Percentiles rank a stretch among this genome's conserved stretches.
Conservation (phyloP, 1,284 basidiomycete genomes). For the Cutaneotrichosporon mucoides region DNA sequence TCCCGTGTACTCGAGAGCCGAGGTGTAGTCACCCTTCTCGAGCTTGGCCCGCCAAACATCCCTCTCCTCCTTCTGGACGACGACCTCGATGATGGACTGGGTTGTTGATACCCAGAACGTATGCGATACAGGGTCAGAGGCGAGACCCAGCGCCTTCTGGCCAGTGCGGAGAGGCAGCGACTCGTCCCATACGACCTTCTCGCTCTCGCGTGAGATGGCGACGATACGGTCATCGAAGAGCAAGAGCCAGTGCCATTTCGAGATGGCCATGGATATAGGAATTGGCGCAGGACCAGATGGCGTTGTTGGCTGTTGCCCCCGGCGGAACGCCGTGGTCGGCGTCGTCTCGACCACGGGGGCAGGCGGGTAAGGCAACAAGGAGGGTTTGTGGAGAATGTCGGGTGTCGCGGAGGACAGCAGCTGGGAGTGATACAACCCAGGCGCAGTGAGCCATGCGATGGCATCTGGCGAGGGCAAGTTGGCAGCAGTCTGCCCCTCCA, state of each 20-base stretch:
- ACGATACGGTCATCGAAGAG: constrained; percentile 76
- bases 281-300: constrained; percentile 53
- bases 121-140: constrained; percentile 75
- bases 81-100: constrained; percentile 82
- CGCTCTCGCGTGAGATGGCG: constrained; percentile 75
- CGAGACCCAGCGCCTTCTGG: constrained; percentile 68
- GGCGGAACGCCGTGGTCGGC: constrained; percentile 42
- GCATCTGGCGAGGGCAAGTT: constrained; percentile 55
- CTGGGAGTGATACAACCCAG: constrained; percentile 78
- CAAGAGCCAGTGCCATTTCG: constrained; percentile 88
- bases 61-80: constrained; percentile 80
- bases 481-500: constrained; percentile 60
- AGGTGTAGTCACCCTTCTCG: constrained; percentile 68
- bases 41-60: constrained; percentile 94
- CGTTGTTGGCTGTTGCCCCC: constrained; percentile 8
- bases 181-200: constrained; percentile 80
- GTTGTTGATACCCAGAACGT: constrained; percentile 96
- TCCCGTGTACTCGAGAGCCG: constrained; percentile 75
- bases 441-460: constrained; percentile 87
- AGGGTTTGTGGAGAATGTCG: constrained; percentile 36
- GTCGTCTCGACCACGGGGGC: constrained; percentile 56
- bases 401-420: constrained; percentile 29
- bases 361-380: constrained; percentile 56
- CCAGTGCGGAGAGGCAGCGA: constrained; percentile 63
- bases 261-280: constrained; percentile 68